phyloP scores from a whole-genome alignment of 345 rosid genomes.

The Combretum micranthum region DNA sequence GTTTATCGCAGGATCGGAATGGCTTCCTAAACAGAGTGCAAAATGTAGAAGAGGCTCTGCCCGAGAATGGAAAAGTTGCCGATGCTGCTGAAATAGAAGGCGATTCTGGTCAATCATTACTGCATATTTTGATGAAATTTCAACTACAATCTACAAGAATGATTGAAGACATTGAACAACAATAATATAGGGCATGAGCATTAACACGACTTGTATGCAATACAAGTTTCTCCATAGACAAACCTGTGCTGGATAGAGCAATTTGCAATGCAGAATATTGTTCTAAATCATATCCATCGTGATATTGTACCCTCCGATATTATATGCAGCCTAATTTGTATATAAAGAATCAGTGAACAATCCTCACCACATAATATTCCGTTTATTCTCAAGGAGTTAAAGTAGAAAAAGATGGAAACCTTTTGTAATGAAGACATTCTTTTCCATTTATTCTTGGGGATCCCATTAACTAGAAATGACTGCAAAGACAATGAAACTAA shows the following conservation, averaged over 20 bases:
- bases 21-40: conserved; percentile 67
- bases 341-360: conserved; percentile 4
- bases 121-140: neutral
- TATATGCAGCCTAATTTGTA: conserved; percentile 63
- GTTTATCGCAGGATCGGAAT: conserved; percentile 76
- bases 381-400: too few relatives aligned
- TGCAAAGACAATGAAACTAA: conserved; percentile 16
- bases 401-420: conserved; percentile 24
- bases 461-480: conserved; percentile 76
- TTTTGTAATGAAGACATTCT: conserved; percentile 56
- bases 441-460: conserved; percentile 53
- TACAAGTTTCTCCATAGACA: neutral
- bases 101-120: conserved; percentile 5
- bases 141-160: too few relatives aligned
- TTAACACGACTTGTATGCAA: too few relatives aligned
- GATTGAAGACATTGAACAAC: neutral
- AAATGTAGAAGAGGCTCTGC: conserved; percentile 74
- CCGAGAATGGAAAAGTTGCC: conserved; percentile 48
- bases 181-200: neutral
- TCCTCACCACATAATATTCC: too few relatives aligned
- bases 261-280: conserved; percentile 57
- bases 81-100: conserved; percentile 46
- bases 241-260: conserved; percentile 84
- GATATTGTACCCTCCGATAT: conserved; percentile 65
- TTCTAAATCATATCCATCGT: conserved; percentile 60